phyloP scores from a whole-genome alignment of 768 basidiomycete genomes.

The Trametes villosa region DNA sequence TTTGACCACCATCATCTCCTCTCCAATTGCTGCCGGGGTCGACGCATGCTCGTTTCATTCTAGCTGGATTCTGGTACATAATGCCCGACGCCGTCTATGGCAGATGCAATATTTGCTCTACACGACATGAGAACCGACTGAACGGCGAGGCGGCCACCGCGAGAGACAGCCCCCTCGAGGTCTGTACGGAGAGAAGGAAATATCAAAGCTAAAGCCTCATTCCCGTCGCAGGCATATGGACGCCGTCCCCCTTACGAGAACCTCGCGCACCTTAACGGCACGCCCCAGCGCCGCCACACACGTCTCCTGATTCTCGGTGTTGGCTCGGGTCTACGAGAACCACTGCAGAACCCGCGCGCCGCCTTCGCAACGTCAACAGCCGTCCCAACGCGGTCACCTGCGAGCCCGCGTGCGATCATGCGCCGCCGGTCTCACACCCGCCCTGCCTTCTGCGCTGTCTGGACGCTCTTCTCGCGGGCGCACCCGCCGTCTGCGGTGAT shows the following conservation, averaged over 20 bases:
- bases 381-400: conserved; percentile 12
- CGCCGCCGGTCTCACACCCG: conserved; percentile 10
- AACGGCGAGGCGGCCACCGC: too few species aligned
- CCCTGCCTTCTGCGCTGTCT: conserved; percentile 8
- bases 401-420: conserved; percentile 13
- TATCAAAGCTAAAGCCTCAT: neutral
- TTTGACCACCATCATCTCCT: too few species aligned
- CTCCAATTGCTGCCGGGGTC: too few species aligned
- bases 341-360: conserved; percentile 1
- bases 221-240: conserved; percentile 4
- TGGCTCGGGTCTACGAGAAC: conserved; percentile 14
- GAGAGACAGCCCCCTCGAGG: neutral
- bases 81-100: too few species aligned
- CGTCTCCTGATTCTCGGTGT: neutral
- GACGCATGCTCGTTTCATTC: too few species aligned
- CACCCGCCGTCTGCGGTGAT: conserved; percentile 1
- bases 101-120: neutral
- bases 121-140: too few species aligned
- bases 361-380: neutral
- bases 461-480: conserved; percentile 7
- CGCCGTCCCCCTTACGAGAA: neutral
- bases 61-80: too few species aligned
- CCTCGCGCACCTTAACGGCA: neutral
- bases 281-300: neutral
- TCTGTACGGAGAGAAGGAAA: neutral